These are phyloP conservation scores for Rhododendron ferrugineum DNA, from an alignment of 148 eudicot species.

Conservation along the genomic window DNA sequence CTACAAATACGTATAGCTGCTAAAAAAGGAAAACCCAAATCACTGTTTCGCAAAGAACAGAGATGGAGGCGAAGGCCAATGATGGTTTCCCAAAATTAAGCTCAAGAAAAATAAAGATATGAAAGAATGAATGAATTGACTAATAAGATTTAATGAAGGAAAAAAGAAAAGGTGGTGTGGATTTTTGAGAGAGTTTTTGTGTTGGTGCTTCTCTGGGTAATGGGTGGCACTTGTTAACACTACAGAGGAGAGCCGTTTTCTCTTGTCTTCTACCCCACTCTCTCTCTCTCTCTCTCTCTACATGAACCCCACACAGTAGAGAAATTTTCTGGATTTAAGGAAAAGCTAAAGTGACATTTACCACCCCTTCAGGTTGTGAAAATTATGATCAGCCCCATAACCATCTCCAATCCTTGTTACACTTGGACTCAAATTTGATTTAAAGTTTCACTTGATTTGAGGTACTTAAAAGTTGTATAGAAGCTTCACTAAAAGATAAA, in stretches of 20 bases:
- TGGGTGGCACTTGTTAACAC: conserved; percentile 34
- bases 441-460: not conserved
- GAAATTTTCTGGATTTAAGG: not conserved
- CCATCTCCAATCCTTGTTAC: not conserved
- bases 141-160: not conserved
- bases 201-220: conserved; percentile 16
- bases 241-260: conserved; percentile 25
- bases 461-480: not conserved
- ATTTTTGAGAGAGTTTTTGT: not conserved
- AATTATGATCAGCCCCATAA: not conserved
- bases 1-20: not conserved
- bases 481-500: not conserved
- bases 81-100: not conserved
- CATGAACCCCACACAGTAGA: not conserved
- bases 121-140: conserved; percentile 1
- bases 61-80: not conserved
- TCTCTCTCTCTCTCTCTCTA: not conserved
- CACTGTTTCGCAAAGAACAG: not conserved
- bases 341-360: not conserved
- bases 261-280: conserved; percentile 28
- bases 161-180: not conserved
- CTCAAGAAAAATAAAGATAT: not conserved
- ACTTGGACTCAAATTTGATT: not conserved
- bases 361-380: not conserved
- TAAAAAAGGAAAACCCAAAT: not conserved